phyloP scores from a whole-genome alignment of 345 rosid species.

The Salix koriyanagi region DNA sequence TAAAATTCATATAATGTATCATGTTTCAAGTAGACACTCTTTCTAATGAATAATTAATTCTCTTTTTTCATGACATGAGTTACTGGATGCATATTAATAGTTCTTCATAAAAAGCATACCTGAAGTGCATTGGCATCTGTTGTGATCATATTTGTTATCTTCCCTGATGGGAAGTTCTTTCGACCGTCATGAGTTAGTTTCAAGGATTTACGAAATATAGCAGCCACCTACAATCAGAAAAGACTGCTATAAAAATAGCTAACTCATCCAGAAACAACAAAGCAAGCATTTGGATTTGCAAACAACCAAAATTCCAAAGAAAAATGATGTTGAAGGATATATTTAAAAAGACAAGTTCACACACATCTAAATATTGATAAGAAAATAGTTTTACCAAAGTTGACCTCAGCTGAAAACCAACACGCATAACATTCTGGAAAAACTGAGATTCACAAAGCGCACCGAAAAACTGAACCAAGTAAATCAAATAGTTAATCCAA shows the following conservation, averaged over 20 bases:
- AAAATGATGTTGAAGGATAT: background rate
- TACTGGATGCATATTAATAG: background rate
- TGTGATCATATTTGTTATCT: conserved; percentile 34
- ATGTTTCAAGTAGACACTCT: background rate
- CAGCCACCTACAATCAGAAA: conserved; percentile 22
- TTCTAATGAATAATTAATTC: background rate
- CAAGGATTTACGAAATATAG: conserved; percentile 31
- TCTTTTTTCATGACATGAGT: background rate
- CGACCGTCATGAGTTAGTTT: conserved; percentile 28
- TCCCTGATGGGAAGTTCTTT: conserved; percentile 28
- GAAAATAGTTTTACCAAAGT: conserved; percentile 21
- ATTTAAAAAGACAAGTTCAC: background rate
- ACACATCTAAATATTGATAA: background rate
- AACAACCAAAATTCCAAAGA: conserved; percentile 4
- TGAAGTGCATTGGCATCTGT: conserved; percentile 35
- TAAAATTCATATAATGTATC: background rate
- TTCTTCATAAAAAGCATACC: conserved; percentile 10
- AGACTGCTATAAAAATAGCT: background rate
- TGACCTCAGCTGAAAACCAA: conserved; percentile 28
- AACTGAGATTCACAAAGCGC: conserved; percentile 32
- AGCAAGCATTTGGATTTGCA: background rate
- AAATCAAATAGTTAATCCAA: conserved; percentile 11
- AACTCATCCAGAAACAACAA: background rate
- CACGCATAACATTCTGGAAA: conserved; percentile 33
- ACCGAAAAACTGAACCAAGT: conserved; percentile 45